Percentiles rank a stretch among this genome's conserved stretches.
Evolutionary conservation across 441 rosid species (phyloP).

Genomic region (Hura crepitans): DNA sequence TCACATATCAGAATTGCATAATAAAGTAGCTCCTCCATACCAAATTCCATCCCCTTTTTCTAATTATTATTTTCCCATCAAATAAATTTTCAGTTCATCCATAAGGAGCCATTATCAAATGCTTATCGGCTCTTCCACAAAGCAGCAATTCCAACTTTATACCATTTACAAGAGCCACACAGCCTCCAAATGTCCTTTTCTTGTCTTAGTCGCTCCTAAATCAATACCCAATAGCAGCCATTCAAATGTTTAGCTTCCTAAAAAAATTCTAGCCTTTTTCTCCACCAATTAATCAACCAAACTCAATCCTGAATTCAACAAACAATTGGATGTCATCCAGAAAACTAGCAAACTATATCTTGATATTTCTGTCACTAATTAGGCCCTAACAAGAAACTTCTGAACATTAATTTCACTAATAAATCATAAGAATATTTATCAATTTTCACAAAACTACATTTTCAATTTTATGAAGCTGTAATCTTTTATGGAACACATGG

Average conservation of each 20-base stretch:
- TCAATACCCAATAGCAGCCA: background rate
- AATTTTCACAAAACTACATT: background rate
- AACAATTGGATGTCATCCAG: background rate
- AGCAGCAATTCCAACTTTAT: constrained; percentile 5
- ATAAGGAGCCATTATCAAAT: background rate
- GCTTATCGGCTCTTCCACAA: background rate
- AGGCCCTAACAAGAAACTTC: background rate
- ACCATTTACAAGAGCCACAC: background rate
- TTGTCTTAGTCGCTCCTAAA: background rate
- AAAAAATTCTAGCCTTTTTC: background rate
- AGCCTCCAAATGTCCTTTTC: background rate
- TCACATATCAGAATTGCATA: background rate
- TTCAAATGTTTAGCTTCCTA: background rate
- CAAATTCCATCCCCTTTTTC: background rate
- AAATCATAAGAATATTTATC: background rate
- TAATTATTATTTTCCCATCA: background rate
- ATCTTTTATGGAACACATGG: background rate
- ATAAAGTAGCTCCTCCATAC: background rate
- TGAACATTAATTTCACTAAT: background rate
- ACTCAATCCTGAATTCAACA: background rate
- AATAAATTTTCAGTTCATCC: background rate
- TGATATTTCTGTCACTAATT: background rate
- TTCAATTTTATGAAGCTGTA: background rate
- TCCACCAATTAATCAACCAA: constrained; percentile 1
- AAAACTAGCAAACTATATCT: constrained; percentile 2